Conservation (phyloP, 768 basidiomycete genomes). For the Suillus sp. region DNA sequence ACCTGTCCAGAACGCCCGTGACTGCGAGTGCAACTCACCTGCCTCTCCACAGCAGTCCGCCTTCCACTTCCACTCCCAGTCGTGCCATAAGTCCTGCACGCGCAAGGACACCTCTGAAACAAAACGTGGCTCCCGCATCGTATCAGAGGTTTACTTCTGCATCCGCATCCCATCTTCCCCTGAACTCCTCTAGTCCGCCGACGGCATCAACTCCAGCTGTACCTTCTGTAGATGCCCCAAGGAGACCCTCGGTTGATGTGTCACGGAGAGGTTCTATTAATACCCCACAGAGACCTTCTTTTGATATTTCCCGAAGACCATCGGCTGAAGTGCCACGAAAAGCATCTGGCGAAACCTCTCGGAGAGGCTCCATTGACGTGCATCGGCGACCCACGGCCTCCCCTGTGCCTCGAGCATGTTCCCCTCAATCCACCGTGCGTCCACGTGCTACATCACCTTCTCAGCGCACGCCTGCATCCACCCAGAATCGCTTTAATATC, state of each 20-base stretch:
- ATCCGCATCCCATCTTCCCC: constrained; percentile 55
- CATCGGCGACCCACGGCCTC: constrained; percentile 29
- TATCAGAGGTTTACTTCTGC: constrained; percentile 46
- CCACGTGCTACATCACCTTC: constrained; percentile 49
- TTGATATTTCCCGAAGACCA: constrained; percentile 37
- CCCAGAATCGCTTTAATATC: constrained; percentile 57
- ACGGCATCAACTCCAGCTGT: constrained; percentile 32
- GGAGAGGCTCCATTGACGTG: constrained; percentile 25
- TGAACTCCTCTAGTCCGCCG: constrained; percentile 29
- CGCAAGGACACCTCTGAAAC: constrained; percentile 43
- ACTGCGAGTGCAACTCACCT: constrained; percentile 45
- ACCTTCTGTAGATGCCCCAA: constrained; percentile 29
- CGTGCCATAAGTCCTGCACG: constrained; percentile 44
- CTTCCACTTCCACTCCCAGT: constrained; percentile 42
- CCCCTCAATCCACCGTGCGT: constrained; percentile 46
- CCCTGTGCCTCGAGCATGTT: constrained; percentile 42
- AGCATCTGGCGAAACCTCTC: constrained; percentile 29
- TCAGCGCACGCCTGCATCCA: constrained; percentile 43
- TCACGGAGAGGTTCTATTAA: constrained; percentile 32
- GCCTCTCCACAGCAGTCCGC: constrained; percentile 37
- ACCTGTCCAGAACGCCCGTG: constrained; percentile 37
- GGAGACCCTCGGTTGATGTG: constrained; percentile 30
- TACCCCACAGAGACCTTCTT: constrained; percentile 34
- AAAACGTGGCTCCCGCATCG: constrained; percentile 43
- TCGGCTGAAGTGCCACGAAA: constrained; percentile 42